Evolutionary conservation across 805 yeast species (phyloP).

Genomic region (Komagataella ulmi): DNA sequence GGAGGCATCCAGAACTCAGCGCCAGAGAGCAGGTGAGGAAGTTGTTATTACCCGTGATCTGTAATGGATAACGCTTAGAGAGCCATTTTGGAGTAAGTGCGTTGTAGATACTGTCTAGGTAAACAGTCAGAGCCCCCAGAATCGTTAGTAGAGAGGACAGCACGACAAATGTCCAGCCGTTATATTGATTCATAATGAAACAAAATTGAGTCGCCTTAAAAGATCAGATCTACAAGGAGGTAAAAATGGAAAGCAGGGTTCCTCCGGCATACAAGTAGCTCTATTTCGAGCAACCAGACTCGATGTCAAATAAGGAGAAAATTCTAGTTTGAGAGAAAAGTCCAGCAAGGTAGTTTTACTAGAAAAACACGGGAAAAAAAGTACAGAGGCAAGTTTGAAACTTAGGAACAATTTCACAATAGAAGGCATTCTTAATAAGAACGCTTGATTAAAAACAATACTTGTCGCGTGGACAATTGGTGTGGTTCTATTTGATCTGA

Average conservation of each 20-base stretch:
- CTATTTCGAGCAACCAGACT: background rate
- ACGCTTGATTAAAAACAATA: background rate
- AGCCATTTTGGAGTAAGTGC: slow-evolving; percentile 23
- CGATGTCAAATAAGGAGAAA: background rate
- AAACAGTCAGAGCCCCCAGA: slow-evolving; percentile 58
- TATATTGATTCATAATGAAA: slow-evolving; percentile 10
- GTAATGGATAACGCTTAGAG: slow-evolving; percentile 29
- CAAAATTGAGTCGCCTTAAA: background rate
- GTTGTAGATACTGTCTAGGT: slow-evolving; percentile 39
- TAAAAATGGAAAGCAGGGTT: background rate
- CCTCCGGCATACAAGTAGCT: background rate
- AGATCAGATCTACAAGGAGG: background rate
- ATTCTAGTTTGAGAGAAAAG: background rate
- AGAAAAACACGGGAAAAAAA: background rate
- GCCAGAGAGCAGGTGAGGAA: slow-evolving; percentile 68
- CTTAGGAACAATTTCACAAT: background rate
- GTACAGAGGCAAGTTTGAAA: background rate
- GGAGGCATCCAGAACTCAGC: slow-evolving; percentile 69
- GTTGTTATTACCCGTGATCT: slow-evolving; percentile 41
- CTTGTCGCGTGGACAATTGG: background rate
- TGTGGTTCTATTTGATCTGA: background rate
- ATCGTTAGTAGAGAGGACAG: slow-evolving; percentile 62
- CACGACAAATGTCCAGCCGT: slow-evolving; percentile 55
- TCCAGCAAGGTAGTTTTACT: background rate
- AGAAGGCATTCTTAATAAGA: background rate